These are phyloP conservation scores for Monosporascus ibericus DNA, from an alignment of 2,329 filamentous ascomycete genomes.

Conservation along the genomic window DNA sequence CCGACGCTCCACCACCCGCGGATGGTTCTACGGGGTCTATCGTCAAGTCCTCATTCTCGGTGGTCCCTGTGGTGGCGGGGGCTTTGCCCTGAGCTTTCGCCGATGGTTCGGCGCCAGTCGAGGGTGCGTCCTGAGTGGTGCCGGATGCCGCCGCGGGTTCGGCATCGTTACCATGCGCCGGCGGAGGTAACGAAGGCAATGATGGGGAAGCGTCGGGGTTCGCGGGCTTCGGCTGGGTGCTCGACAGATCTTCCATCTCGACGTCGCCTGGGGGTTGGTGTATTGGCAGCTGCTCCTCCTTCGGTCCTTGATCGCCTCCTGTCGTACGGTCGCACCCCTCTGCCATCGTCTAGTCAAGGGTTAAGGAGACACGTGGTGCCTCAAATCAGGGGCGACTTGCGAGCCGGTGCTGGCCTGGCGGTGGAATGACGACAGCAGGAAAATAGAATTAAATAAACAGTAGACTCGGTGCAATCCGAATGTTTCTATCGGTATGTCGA, in stretches of 20 bases:
- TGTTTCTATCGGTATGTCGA: background rate
- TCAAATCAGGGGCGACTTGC: background rate
- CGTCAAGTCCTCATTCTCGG: slow-evolving; percentile 24
- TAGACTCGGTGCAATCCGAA: background rate
- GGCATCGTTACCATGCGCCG: slow-evolving; percentile 11
- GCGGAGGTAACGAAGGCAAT: background rate
- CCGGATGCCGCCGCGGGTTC: slow-evolving; percentile 14
- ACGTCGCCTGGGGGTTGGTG: slow-evolving; percentile 20
- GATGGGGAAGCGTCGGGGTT: slow-evolving; percentile 11
- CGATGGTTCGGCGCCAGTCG: slow-evolving; percentile 10
- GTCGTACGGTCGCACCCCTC: slow-evolving; percentile 15
- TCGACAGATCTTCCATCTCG: slow-evolving; percentile 25
- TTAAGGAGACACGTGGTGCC: background rate
- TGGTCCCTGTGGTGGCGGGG: slow-evolving; percentile 14
- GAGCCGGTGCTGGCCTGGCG: background rate
- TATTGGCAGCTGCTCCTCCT: slow-evolving; percentile 15
- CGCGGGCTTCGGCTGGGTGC: slow-evolving; percentile 14
- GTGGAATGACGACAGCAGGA: background rate
- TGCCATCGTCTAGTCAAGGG: slow-evolving; percentile 13
- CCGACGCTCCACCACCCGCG: slow-evolving; percentile 21
- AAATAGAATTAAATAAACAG: background rate
- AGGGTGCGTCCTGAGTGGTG: slow-evolving; percentile 14
- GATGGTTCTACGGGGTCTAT: slow-evolving; percentile 28
- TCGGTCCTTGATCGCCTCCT: slow-evolving; percentile 18
- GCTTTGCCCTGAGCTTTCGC: slow-evolving; percentile 26